Evolutionary conservation across 2,329 filamentous ascomycete genomes (phyloP).

Genomic region (Ophiocordyceps polyrhachis-furcata): DNA sequence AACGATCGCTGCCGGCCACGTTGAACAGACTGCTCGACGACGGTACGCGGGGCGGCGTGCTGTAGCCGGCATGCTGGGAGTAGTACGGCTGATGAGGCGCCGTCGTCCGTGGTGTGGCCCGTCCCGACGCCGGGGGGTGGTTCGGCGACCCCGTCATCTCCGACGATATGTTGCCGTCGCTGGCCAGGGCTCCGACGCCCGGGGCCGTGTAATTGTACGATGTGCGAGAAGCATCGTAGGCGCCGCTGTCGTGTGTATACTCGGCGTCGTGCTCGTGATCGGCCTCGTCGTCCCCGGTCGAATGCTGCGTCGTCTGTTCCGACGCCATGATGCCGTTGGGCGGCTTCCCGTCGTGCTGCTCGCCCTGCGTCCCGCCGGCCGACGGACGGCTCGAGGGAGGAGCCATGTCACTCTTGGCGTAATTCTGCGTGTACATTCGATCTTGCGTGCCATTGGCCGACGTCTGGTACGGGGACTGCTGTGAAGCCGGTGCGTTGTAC

Average conservation of each 20-base stretch:
- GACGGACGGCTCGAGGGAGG: conserved; percentile 49
- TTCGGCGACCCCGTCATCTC: conserved; percentile 69
- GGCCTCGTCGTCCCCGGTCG: conserved; percentile 45
- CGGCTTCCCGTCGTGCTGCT: conserved; percentile 43
- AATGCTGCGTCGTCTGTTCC: conserved; percentile 29
- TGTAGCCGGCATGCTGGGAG: conserved; percentile 47
- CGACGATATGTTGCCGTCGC: conserved; percentile 62
- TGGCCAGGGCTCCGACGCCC: conserved; percentile 44
- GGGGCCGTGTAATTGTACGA: conserved; percentile 64
- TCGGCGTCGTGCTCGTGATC: conserved; percentile 63
- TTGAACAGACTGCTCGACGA: conserved; percentile 73
- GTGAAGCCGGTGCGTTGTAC: conserved; percentile 53
- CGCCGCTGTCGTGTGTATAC: conserved; percentile 68
- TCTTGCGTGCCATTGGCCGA: conserved; percentile 40
- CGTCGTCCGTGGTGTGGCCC: conserved; percentile 70
- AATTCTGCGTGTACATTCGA: conserved; percentile 51
- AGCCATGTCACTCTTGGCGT: conserved; percentile 77
- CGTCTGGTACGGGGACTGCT: conserved; percentile 54
- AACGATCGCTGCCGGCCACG: conserved; percentile 68
- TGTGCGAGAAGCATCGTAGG: conserved; percentile 53
- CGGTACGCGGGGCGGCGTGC: conserved; percentile 54
- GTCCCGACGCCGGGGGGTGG: conserved; percentile 64
- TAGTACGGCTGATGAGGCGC: conserved; percentile 58
- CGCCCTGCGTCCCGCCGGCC: conserved; percentile 36
- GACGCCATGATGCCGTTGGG: conserved; percentile 47